Evolutionary conservation across 768 basidiomycete genomes (phyloP).

Genomic region (Russula sp.): DNA sequence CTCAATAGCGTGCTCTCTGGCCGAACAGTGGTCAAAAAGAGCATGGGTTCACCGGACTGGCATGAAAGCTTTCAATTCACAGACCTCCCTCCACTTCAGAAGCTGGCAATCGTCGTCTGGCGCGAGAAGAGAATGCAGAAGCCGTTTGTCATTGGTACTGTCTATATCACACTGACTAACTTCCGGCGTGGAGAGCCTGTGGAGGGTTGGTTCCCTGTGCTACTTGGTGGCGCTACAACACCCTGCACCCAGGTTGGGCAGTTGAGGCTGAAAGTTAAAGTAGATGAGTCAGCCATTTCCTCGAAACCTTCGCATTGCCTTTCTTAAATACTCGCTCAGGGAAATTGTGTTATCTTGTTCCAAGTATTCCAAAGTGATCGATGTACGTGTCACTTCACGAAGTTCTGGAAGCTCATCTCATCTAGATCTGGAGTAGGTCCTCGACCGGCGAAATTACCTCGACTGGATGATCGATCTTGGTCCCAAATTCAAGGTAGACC

Average conservation of each 20-base stretch:
- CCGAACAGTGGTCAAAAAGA: constrained; percentile 68
- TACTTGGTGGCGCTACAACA: constrained; percentile 43
- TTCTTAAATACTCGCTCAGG: constrained; percentile 34
- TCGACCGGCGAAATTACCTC: constrained; percentile 56
- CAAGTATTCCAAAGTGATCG: constrained; percentile 54
- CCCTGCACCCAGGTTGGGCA: constrained; percentile 66
- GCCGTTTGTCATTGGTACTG: constrained; percentile 51
- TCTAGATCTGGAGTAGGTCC: constrained; percentile 35
- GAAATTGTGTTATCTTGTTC: constrained; percentile 72
- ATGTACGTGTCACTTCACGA: constrained; percentile 37
- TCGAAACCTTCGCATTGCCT: neutral
- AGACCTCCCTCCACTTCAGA: constrained; percentile 74
- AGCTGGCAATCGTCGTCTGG: constrained; percentile 62
- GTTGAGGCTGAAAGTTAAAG: constrained; percentile 61
- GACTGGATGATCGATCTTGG: constrained; percentile 74
- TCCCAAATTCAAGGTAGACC: constrained; percentile 58
- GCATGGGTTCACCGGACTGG: constrained; percentile 68
- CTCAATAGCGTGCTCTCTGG: constrained; percentile 63
- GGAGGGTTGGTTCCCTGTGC: constrained; percentile 83
- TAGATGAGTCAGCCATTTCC: constrained; percentile 60
- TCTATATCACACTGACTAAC: constrained; percentile 58
- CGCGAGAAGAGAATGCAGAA: constrained; percentile 60
- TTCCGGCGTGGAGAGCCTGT: constrained; percentile 68
- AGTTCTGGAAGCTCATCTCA: constrained; percentile 4
- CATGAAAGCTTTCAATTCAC: constrained; percentile 70